Conservation (phyloP, 306 rosid genomes). For the Vachellia collinsii region DNA sequence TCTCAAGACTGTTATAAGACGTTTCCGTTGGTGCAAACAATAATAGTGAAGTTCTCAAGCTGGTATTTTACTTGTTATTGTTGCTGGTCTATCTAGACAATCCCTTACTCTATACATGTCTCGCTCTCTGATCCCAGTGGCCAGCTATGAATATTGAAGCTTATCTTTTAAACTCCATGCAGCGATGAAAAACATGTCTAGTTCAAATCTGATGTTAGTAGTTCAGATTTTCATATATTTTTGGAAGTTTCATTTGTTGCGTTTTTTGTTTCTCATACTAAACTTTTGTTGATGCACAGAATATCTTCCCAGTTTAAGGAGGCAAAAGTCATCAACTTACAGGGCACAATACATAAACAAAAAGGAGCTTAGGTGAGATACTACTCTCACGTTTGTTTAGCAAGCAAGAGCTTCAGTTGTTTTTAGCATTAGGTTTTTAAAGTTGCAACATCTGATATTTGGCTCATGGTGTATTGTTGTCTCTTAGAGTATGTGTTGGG, state of each 20-base stretch:
- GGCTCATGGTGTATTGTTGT: conserved; percentile 39
- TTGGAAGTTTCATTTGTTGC: conserved; percentile 2
- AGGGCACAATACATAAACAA: conserved; percentile 86
- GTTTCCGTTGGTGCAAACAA: neutral
- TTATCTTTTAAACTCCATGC: neutral
- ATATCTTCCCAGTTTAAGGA: conserved; percentile 68
- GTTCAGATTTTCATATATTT: conserved; percentile 27
- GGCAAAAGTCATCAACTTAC: conserved; percentile 87
- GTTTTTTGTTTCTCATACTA: conserved; percentile 18
- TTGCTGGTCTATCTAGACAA: conserved; percentile 15
- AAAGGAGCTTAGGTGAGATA: conserved; percentile 76
- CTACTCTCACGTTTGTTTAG: conserved; percentile 32
- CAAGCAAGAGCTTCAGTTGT: conserved; percentile 20
- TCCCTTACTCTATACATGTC: neutral
- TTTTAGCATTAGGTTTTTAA: conserved; percentile 31
- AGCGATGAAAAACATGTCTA: neutral
- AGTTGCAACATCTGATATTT: conserved; percentile 34
- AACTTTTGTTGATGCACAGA: conserved; percentile 50
- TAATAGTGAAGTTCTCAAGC: neutral
- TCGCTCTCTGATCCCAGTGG: neutral
- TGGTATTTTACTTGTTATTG: neutral
- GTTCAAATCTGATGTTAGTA: neutral
- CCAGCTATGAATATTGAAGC: neutral
- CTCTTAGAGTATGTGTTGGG: conserved; percentile 72
- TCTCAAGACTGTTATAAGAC: conserved; percentile 2